Percentiles rank a stretch among this genome's conserved stretches.
These are phyloP conservation scores for Biancaea sappan DNA, from an alignment of 306 rosid species.

Conservation along the genomic window DNA sequence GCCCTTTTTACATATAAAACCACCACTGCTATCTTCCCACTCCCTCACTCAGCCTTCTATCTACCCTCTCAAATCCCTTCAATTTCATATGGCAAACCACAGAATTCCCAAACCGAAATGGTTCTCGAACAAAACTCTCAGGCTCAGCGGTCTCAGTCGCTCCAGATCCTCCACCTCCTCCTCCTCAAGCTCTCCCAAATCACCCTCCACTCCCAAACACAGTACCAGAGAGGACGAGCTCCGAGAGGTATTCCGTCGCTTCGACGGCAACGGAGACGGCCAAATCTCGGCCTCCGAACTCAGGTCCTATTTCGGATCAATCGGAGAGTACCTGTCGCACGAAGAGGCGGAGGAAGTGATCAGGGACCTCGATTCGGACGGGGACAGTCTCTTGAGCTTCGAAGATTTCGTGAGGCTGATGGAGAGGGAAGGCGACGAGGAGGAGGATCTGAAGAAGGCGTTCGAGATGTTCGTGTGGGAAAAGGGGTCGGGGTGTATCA, in stretches of 20 bases:
- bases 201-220: constrained; percentile 20
- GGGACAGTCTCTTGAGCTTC: constrained; percentile 53
- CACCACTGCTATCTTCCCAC: too few relatives aligned
- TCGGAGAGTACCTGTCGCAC: constrained; percentile 63
- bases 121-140: constrained; percentile 56
- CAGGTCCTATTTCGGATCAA: constrained; percentile 63
- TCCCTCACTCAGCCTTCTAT: too few relatives aligned
- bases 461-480: constrained; percentile 76
- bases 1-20: background rate
- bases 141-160: constrained; percentile 36
- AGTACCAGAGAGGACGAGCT: constrained; percentile 42
- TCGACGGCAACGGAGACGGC: constrained; percentile 64
- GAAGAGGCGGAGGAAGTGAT: constrained; percentile 66
- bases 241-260: constrained; percentile 53
- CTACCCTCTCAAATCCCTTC: too few relatives aligned
- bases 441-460: constrained; percentile 64
- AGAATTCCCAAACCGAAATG: constrained; percentile 51
- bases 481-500: constrained; percentile 55
- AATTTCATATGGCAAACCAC: constrained; percentile 54
- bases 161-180: constrained; percentile 42
- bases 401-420: constrained; percentile 59
- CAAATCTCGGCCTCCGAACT: constrained; percentile 67
- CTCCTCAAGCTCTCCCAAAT: constrained; percentile 14
- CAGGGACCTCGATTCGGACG: constrained; percentile 59
- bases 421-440: constrained; percentile 36